Percentiles rank a stretch among this genome's conserved stretches.
phyloP scores from a whole-genome alignment of 1,284 basidiomycete genomes.

The Papiliotrema terrestris region DNA sequence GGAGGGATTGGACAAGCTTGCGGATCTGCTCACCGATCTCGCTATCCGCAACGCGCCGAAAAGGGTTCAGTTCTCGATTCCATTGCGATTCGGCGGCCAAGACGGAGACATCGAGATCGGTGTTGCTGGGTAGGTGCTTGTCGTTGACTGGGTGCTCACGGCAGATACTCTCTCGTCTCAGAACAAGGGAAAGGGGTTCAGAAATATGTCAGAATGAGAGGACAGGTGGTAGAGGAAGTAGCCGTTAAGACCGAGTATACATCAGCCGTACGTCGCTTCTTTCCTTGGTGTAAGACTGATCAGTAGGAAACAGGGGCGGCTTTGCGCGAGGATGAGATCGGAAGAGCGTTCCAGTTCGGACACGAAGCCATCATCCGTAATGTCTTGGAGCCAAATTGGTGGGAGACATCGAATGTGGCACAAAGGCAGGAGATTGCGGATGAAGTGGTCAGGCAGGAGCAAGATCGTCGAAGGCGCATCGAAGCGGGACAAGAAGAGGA shows the following conservation, averaged over 20 bases:
- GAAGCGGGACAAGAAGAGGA: slow-evolving; percentile 43
- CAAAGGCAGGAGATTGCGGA: slow-evolving; percentile 23
- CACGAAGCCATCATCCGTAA: slow-evolving; percentile 38
- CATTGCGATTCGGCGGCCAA: slow-evolving; percentile 65
- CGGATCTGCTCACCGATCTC: slow-evolving; percentile 58
- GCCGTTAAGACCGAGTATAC: slow-evolving; percentile 66
- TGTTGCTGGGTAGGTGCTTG: slow-evolving; percentile 71
- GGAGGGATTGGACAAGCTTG: slow-evolving; percentile 64
- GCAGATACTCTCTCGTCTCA: slow-evolving; percentile 77
- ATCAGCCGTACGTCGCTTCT: slow-evolving; percentile 60
- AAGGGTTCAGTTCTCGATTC: slow-evolving; percentile 77
- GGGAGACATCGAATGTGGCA: slow-evolving; percentile 30
- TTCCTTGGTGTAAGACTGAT: background rate
- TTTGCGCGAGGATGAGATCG: slow-evolving; percentile 38
- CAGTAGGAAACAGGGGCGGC: slow-evolving; percentile 43
- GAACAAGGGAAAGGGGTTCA: slow-evolving; percentile 77
- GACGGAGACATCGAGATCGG: slow-evolving; percentile 75
- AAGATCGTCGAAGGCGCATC: slow-evolving; percentile 49
- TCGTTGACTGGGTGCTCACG: slow-evolving; percentile 3
- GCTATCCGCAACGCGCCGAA: slow-evolving; percentile 82
- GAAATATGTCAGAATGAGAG: slow-evolving; percentile 75
- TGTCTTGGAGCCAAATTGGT: slow-evolving; percentile 43
- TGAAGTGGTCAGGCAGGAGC: slow-evolving; percentile 23
- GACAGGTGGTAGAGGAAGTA: slow-evolving; percentile 70
- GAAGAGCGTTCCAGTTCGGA: slow-evolving; percentile 44